Conservation (phyloP, 73 alveolate species). For the Paramecium sonneborni region DNA sequence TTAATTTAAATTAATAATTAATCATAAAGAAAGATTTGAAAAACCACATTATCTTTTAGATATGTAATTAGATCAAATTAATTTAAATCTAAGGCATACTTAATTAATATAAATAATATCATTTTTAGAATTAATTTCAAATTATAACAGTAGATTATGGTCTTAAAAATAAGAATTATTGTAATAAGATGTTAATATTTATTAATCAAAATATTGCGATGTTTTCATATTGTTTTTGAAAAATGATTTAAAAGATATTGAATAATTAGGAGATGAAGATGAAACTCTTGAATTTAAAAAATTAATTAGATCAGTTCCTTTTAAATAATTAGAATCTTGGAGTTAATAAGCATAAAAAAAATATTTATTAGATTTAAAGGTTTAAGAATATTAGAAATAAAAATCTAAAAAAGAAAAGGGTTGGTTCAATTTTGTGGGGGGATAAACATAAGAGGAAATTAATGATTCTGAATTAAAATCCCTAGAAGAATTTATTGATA, state of each 20-base stretch:
- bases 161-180: neutral
- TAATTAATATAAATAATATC: neutral
- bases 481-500: neutral
- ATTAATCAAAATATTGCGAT: neutral
- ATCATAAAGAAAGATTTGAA: conserved; percentile 11
- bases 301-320: neutral
- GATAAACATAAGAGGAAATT: neutral
- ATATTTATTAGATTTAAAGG: neutral
- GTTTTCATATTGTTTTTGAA: neutral
- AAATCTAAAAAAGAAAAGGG: neutral
- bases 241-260: neutral
- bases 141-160: conserved; percentile 8
- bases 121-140: neutral
- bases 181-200: neutral
- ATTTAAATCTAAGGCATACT: conserved; percentile 9
- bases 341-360: neutral
- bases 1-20: neutral
- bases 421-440: conserved; percentile 14
- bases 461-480: conserved; percentile 1
- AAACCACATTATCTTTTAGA: neutral
- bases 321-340: neutral
- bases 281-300: neutral
- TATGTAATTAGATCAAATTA: neutral
- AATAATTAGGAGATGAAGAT: neutral
- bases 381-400: neutral